phyloP scores from a whole-genome alignment of 306 rosid genomes.

The Sesbania bispinosa region DNA sequence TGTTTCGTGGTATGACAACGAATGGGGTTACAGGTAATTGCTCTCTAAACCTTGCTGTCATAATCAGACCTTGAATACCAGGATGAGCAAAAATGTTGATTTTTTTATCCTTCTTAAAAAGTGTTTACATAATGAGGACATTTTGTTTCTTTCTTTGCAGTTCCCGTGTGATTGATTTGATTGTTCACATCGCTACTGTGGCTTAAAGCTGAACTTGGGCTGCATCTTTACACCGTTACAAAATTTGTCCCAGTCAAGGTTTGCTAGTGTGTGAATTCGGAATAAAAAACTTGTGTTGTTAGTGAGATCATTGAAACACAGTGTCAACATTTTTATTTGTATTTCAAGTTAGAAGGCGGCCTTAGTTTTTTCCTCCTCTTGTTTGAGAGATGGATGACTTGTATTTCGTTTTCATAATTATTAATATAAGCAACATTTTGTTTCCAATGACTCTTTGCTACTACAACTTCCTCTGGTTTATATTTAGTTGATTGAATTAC shows the following conservation, averaged over 20 bases:
- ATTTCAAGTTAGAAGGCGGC: not conserved
- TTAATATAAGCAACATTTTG: slow-evolving; percentile 5
- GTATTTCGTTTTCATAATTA: not conserved
- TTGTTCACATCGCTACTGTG: slow-evolving; percentile 62
- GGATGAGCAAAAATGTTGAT: not conserved
- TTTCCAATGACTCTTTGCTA: not conserved
- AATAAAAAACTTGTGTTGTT: slow-evolving; percentile 25
- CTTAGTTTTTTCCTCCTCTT: slow-evolving; percentile 20
- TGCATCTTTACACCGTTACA: slow-evolving; percentile 2
- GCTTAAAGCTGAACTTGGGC: slow-evolving; percentile 34
- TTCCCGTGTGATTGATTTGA: slow-evolving; percentile 89
- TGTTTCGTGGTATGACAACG: slow-evolving; percentile 90
- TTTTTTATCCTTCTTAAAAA: not conserved
- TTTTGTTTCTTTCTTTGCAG: slow-evolving; percentile 39
- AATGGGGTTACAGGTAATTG: slow-evolving; percentile 89
- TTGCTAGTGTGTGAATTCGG: not conserved
- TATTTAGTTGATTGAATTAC: not conserved
- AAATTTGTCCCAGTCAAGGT: slow-evolving; percentile 21
- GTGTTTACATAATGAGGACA: not conserved
- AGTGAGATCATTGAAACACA: slow-evolving; percentile 16
- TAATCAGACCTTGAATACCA: not conserved
- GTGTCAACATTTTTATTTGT: not conserved
- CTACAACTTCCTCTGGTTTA: not conserved
- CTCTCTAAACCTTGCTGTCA: not conserved
- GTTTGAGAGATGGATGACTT: not conserved